Conservation (phyloP, 202 grass and related monocot genomes). For the Brachypodium distachyon region DNA sequence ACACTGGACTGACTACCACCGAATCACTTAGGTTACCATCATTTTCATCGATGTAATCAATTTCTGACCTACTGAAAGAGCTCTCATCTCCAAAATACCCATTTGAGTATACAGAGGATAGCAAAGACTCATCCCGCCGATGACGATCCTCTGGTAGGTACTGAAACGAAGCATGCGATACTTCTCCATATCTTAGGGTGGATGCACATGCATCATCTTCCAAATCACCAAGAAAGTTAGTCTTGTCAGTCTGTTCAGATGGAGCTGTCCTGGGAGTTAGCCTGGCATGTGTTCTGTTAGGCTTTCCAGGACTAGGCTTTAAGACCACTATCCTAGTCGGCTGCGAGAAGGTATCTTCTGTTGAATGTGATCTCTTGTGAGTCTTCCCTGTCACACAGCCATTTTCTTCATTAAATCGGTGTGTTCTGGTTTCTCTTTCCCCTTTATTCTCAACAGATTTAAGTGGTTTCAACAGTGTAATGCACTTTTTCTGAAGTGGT, state of each 20-base stretch:
- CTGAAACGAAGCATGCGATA: background rate
- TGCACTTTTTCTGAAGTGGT: constrained; percentile 43
- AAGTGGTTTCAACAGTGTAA: constrained; percentile 82
- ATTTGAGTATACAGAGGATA: constrained; percentile 75
- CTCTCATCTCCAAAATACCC: constrained; percentile 87
- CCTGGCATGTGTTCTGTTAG: constrained; percentile 29
- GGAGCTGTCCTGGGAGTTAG: constrained; percentile 21
- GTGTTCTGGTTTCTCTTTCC: constrained; percentile 23
- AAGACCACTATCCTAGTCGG: constrained; percentile 74
- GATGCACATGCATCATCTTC: constrained; percentile 20
- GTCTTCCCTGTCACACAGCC: constrained; percentile 15
- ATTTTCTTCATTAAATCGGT: constrained; percentile 20
- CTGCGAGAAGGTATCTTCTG: constrained; percentile 48
- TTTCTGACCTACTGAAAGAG: constrained; percentile 74
- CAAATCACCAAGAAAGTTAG: constrained; percentile 22
- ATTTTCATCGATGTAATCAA: constrained; percentile 66
- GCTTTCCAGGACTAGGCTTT: constrained; percentile 53
- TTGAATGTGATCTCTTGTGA: constrained; percentile 42
- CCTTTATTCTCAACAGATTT: constrained; percentile 47
- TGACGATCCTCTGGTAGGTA: constrained; percentile 21
- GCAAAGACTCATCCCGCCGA: constrained; percentile 64
- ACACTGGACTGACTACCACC: constrained; percentile 51
- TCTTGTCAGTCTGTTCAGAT: constrained; percentile 17
- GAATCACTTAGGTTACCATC: constrained; percentile 45
- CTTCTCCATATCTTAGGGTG: constrained; percentile 8